Evolutionary conservation across 345 rosid genomes (phyloP), one percentile per base, ranked within the genome.

Genomic region (Heritiera littoralis): DNA sequence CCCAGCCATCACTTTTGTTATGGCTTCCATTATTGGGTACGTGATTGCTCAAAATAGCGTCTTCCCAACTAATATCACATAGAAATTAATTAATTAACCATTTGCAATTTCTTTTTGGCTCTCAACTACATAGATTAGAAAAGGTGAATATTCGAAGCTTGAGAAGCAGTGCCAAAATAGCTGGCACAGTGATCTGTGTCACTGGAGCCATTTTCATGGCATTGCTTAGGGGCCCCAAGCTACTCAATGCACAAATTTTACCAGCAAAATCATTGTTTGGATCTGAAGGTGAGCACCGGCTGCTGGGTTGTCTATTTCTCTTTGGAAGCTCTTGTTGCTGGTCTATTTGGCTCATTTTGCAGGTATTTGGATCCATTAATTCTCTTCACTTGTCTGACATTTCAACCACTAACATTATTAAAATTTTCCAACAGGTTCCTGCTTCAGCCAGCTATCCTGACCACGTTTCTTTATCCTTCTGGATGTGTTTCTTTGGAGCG

Each of bases 331-430:
- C 88, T 51, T 82, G 78, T 75, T 92, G 89, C 85, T 94, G 98
- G 97, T 89, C 96, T 17, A 58, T 82, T 72, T 91, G 97, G 98
- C 81, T 92, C 43, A 88, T 87, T 82, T 82, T 92, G 49, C 96
- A 92, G 95, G 98, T 91, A 83, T 48, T 72, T 20, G 20, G 58
- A 59, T 55, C 48, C 14, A 55, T 9, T 58, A 20, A 0, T 70
- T 56, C 20, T 28, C 65, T 66, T 51, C 28, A 23, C 12, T 12
- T 18, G 9, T 14, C 30, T 23, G 35, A 15, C 23, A 59, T 61
- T 72, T 55, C 61, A 59, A 51, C 35, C 60, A 43, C 38, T 74
- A 13, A 69, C 7, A 13, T 71, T 10, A 15, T n/a, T 28, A 40
- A 3, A 28, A 40, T 17, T 79, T 41, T 71, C 7, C 1, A 4